phyloP scores from a whole-genome alignment of 768 basidiomycete species.

The Xerocomus brunneocitrinus region DNA sequence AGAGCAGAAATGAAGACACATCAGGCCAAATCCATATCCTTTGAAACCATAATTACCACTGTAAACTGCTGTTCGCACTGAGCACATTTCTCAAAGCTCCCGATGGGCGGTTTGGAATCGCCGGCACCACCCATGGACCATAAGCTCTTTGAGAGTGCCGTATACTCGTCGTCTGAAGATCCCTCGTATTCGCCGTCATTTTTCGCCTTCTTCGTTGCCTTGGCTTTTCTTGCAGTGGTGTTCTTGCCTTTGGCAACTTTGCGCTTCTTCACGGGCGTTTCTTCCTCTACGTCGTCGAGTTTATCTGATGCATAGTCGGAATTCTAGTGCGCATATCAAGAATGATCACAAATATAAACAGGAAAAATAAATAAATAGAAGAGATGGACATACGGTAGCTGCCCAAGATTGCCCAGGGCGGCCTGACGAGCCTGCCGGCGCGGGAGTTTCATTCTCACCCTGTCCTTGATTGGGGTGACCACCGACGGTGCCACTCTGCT shows the following conservation, averaged over 20 bases:
- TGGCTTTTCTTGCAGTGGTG: slow-evolving; percentile 36
- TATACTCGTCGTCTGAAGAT: slow-evolving; percentile 64
- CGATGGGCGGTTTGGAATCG: slow-evolving; percentile 57
- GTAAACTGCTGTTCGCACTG: slow-evolving; percentile 82
- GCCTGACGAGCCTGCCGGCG: slow-evolving; percentile 8
- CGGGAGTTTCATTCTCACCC: neutral
- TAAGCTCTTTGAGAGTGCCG: slow-evolving; percentile 52
- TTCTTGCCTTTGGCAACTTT: slow-evolving; percentile 45
- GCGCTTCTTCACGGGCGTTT: slow-evolving; percentile 49
- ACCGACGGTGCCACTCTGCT: slow-evolving; percentile 8
- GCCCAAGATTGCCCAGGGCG: slow-evolving; percentile 14
- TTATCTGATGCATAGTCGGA: slow-evolving; percentile 69
- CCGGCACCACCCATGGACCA: slow-evolving; percentile 31
- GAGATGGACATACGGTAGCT: slow-evolving; percentile 4
- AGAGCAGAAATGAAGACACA: neutral
- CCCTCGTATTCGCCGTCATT: slow-evolving; percentile 46
- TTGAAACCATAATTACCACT: slow-evolving; percentile 53
- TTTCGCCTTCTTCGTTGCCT: slow-evolving; percentile 39
- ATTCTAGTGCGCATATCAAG: slow-evolving; percentile 8
- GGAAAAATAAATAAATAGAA: neutral
- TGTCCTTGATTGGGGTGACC: slow-evolving; percentile 14
- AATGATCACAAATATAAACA: neutral
- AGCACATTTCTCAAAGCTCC: slow-evolving; percentile 77
- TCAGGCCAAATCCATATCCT: neutral
- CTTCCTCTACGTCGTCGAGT: slow-evolving; percentile 55